A percentile compares a stretch with the other conserved stretches of the same genome.
phyloP scores from a whole-genome alignment of 805 yeast genomes.

The Sungouiozyma ichnusensis region DNA sequence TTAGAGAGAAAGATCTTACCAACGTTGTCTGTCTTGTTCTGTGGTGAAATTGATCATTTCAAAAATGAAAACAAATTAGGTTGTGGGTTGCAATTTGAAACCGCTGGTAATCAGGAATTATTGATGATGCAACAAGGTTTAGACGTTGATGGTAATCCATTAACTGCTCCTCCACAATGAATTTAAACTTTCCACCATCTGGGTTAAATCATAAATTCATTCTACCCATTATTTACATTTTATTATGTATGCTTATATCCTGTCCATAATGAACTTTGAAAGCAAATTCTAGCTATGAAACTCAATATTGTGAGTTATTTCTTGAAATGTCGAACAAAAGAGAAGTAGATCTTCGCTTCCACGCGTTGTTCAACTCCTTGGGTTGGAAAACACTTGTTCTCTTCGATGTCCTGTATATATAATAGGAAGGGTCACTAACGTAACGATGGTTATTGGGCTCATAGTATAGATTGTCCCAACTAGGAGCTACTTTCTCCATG shows the following conservation, averaged over 20 bases:
- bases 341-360: constrained; percentile 7
- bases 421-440: background rate
- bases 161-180: constrained; percentile 68
- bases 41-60: constrained; percentile 86
- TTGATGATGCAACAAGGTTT: constrained; percentile 85
- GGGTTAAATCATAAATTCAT: background rate
- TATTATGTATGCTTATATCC: constrained; percentile 1
- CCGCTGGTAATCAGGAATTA: constrained; percentile 88
- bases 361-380: background rate
- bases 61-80: constrained; percentile 76
- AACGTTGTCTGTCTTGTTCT: constrained; percentile 75
- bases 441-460: background rate
- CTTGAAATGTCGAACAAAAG: constrained; percentile 10
- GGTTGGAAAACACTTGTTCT: constrained; percentile 4
- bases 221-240: background rate
- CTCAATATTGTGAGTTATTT: too few species aligned
- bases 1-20: constrained; percentile 91
- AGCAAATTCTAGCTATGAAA: background rate
- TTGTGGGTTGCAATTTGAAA: constrained; percentile 89
- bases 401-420: background rate
- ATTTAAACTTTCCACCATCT: background rate
- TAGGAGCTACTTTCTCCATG: constrained; percentile 8
- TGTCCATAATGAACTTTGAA: constrained; percentile 4
- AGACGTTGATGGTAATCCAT: constrained; percentile 79
- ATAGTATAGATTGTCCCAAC: constrained; percentile 1